Conservation (phyloP, 352 stramenopile species). For the Globisporangium yorkense region DNA sequence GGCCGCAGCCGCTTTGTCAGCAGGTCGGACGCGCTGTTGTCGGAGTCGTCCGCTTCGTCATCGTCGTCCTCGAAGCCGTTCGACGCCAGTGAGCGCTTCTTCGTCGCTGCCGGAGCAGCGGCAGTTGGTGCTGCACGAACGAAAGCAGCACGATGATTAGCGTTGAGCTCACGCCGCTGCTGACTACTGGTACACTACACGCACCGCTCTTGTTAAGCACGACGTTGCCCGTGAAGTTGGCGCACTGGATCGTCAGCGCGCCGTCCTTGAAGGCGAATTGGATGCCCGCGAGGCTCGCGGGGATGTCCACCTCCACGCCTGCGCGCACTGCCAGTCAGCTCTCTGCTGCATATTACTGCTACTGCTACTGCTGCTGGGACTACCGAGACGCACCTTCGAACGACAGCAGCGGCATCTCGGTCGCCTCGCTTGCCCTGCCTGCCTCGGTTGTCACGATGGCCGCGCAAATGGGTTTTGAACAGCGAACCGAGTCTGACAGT, state of each 20-base stretch:
- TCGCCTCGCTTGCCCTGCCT: not conserved
- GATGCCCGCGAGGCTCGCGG: conserved; percentile 45
- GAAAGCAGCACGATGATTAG: not conserved
- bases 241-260: conserved; percentile 61
- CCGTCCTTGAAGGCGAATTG: conserved; percentile 59
- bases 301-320: conserved; percentile 74
- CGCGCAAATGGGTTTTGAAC: not conserved
- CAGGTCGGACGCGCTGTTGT: conserved; percentile 15
- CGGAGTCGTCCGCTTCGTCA: conserved; percentile 26
- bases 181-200: not conserved
- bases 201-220: conserved; percentile 49
- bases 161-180: not conserved
- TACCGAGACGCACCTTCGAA: conserved; percentile 45
- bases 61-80: conserved; percentile 29
- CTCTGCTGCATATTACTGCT: not conserved
- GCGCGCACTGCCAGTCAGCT: not conserved
- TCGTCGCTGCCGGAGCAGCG: conserved; percentile 18
- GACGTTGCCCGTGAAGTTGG: conserved; percentile 65
- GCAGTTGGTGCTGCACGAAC: not conserved
- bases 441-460: no score
- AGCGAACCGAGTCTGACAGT: no score
- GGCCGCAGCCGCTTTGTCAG: conserved; percentile 40
- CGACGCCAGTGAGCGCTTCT: conserved; percentile 48
- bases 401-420: conserved; percentile 58
- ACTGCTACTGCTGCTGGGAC: not conserved